Conservation (phyloP, 768 basidiomycete genomes). For the Kondoa subrosea region DNA sequence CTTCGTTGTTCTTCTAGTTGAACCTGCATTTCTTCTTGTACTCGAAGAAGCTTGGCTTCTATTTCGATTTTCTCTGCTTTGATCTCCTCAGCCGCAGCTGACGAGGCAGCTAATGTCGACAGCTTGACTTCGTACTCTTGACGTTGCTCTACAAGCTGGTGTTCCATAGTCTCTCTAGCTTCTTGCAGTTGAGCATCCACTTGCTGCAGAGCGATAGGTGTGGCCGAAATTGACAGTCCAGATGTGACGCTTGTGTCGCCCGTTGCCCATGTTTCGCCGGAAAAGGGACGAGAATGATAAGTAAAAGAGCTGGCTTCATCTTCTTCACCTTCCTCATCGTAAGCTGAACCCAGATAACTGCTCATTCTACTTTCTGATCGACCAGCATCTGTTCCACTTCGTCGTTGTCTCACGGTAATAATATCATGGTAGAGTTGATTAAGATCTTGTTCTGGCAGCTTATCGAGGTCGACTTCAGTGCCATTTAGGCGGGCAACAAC, state of each 20-base stretch:
- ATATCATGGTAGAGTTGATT: slow-evolving; percentile 68
- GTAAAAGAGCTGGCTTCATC: slow-evolving; percentile 14
- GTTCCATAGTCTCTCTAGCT: slow-evolving; percentile 42
- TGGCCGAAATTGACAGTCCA: slow-evolving; percentile 32
- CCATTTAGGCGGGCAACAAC: slow-evolving; percentile 65
- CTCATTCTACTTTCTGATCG: slow-evolving; percentile 55
- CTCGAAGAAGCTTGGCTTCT: slow-evolving; percentile 5
- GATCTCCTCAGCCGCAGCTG: slow-evolving; percentile 43
- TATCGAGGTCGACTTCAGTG: slow-evolving; percentile 73
- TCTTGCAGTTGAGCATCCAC: not conserved
- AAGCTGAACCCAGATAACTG: slow-evolving; percentile 23
- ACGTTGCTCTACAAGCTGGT: slow-evolving; percentile 44
- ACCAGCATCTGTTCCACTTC: slow-evolving; percentile 50
- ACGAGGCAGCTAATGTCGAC: slow-evolving; percentile 39
- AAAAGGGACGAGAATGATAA: slow-evolving; percentile 41
- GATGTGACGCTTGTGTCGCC: slow-evolving; percentile 70
- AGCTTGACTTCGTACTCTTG: slow-evolving; percentile 46
- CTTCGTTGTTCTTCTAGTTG: too few relatives aligned
- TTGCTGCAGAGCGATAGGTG: slow-evolving; percentile 7
- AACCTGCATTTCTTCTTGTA: slow-evolving; percentile 7
- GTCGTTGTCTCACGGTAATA: slow-evolving; percentile 51
- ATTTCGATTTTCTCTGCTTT: slow-evolving; percentile 9
- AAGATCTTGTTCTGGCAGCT: slow-evolving; percentile 82
- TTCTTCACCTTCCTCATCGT: slow-evolving; percentile 24
- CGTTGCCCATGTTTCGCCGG: slow-evolving; percentile 54